A percentile compares a stretch with the other conserved stretches of the same genome.
Conservation (phyloP, 2,329 filamentous ascomycete genomes). For the Pseudovirgaria hyperparasitica region DNA sequence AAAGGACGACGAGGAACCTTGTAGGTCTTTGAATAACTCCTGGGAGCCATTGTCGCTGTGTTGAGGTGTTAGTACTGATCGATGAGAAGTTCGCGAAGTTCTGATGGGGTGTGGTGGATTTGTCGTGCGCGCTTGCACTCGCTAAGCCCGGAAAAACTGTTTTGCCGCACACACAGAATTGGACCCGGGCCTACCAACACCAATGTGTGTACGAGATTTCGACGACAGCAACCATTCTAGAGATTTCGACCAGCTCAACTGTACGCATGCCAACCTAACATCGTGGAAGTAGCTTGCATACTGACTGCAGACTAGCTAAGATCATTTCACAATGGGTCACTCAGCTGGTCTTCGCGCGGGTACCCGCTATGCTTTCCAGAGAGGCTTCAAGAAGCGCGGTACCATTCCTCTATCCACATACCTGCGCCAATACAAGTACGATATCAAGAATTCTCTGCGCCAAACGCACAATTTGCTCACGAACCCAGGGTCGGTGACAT, state of each 20-base stretch:
- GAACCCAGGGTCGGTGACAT: conserved; percentile 78
- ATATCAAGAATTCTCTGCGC: conserved; percentile 7
- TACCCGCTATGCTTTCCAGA: conserved; percentile 54
- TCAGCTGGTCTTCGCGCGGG: conserved; percentile 33
- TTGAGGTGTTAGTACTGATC: conserved; percentile 9
- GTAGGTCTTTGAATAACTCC: conserved; percentile 97
- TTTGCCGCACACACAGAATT: conserved; percentile 3
- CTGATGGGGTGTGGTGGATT: conserved; percentile 3
- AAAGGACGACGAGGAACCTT: conserved; percentile 97
- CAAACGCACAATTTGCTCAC: conserved; percentile 2
- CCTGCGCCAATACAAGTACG: conserved; percentile 81
- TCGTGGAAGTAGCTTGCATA: conserved; percentile 5
- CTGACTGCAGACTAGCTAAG: conserved; percentile 5
- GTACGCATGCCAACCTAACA: conserved; percentile 8
- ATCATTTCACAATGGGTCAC: conserved; percentile 40
- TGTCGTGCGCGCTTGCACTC: conserved; percentile 4
- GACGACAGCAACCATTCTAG: conserved; percentile 4
- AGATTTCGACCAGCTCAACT: conserved; percentile 3
- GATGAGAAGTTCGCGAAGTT: conserved; percentile 4
- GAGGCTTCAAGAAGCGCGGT: conserved; percentile 90
- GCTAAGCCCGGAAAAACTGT: conserved; percentile 3
- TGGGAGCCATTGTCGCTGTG: conserved; percentile 31
- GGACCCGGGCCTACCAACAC: not conserved
- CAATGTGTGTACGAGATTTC: conserved; percentile 3
- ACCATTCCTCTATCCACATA: conserved; percentile 90